Evolutionary conservation across 441 rosid genomes (phyloP).

Genomic region (Codiaeum variegatum): DNA sequence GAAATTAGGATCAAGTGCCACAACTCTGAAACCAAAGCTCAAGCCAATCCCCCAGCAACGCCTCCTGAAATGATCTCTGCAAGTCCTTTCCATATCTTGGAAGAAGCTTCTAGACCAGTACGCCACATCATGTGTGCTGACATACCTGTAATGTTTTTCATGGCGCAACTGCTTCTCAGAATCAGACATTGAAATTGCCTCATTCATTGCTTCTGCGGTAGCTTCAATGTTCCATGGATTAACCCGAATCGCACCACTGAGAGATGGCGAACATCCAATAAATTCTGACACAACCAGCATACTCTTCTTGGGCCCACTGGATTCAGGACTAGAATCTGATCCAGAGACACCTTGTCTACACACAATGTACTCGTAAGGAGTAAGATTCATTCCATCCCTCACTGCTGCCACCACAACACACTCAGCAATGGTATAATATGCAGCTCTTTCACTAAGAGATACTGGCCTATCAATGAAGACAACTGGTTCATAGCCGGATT

Average conservation of each 20-base stretch:
- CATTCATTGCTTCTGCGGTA: constrained; percentile 71
- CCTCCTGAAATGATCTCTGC: constrained; percentile 67
- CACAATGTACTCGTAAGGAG: constrained; percentile 69
- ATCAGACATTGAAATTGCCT: constrained; percentile 58
- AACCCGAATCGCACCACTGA: constrained; percentile 72
- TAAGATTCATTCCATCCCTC: constrained; percentile 84
- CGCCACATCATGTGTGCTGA: constrained; percentile 70
- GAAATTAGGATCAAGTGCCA: constrained; percentile 72
- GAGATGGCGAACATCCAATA: constrained; percentile 77
- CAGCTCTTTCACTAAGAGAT: constrained; percentile 60
- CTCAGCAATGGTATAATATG: constrained; percentile 64
- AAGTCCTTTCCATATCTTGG: constrained; percentile 72
- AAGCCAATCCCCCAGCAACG: constrained; percentile 76
- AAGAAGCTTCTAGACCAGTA: constrained; percentile 71
- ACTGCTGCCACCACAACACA: constrained; percentile 78
- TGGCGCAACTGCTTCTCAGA: constrained; percentile 69
- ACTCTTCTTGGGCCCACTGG: constrained; percentile 54
- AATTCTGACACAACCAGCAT: constrained; percentile 80
- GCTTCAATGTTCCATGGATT: constrained; percentile 75
- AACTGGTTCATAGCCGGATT: constrained; percentile 59
- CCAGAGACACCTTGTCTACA: constrained; percentile 61
- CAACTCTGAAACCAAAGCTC: constrained; percentile 72
- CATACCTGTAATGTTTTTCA: constrained; percentile 72
- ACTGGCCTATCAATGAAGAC: constrained; percentile 60
- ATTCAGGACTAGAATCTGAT: constrained; percentile 35